A percentile compares a stretch with the other conserved stretches of the same genome.
These are phyloP conservation scores for Pythium apleroticum DNA, from an alignment of 352 stramenopile genomes.

Conservation along the genomic window DNA sequence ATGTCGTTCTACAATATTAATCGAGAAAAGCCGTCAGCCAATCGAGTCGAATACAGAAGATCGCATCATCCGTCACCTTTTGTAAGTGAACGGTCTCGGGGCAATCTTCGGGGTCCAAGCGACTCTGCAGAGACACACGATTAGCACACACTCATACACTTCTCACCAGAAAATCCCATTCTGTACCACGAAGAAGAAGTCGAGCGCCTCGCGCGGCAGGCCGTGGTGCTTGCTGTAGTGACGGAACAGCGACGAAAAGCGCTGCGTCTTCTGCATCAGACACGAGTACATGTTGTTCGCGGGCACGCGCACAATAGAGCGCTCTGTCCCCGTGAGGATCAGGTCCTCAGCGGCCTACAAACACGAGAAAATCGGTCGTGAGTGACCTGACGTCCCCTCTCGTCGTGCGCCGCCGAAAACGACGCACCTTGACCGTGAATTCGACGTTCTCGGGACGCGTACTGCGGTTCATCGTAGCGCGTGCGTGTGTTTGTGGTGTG, in stretches of 20 bases:
- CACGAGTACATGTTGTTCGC: constrained; percentile 92
- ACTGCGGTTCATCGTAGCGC: constrained; percentile 63
- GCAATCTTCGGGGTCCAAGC: constrained; percentile 77
- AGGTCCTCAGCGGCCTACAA: constrained; percentile 73
- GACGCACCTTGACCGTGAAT: constrained; percentile 93
- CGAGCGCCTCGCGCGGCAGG: constrained; percentile 94
- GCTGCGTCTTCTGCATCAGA: constrained; percentile 98
- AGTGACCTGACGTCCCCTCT: background rate
- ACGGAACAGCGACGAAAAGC: constrained; percentile 96
- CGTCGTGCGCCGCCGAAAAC: background rate
- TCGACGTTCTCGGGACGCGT: constrained; percentile 93
- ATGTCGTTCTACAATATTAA: constrained; percentile 69
- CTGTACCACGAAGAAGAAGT: constrained; percentile 96
- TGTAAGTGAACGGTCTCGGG: constrained; percentile 85
- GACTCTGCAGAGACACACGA: constrained; percentile 40
- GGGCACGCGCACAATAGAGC: constrained; percentile 79
- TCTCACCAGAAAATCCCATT: background rate
- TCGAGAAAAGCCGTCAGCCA: constrained; percentile 10
- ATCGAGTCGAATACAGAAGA: background rate
- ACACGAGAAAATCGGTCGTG: constrained; percentile 1
- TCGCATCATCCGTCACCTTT: constrained; percentile 42
- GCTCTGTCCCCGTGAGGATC: constrained; percentile 72
- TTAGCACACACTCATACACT: background rate
- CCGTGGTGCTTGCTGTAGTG: constrained; percentile 99
- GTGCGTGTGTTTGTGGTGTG: background rate